Evolutionary conservation across 148 eudicot genomes (phyloP), one percentile per base, ranked within the genome.

Genomic region (Persicaria tinctoria): DNA sequence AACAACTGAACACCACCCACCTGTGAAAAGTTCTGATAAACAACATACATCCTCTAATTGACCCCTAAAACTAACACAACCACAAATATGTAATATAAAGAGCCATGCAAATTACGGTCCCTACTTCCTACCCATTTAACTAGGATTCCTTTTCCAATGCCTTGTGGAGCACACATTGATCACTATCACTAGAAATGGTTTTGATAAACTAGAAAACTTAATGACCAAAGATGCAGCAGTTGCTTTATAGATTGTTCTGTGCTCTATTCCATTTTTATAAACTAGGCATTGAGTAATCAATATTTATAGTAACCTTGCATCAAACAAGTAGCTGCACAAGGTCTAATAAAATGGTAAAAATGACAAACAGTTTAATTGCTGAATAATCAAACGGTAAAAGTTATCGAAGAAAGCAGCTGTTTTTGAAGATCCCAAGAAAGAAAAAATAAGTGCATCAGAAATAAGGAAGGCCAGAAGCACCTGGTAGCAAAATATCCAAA

Each of bases 401-500:
- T 41, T 66, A 66, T 44, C 70, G 38, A 66, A 41, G 48, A 13
- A 66, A 13, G 41, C 41, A 32, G 13, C 4, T 66, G 48, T 13
- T 66, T 66, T 41, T 13, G 18, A 66, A 66, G 70, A 66, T 14
- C 48, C 47, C 46, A 66, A 1, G 18, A 14, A 41, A 38, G 70
- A 41, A 11, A 9, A 66, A 71, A 6, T 18, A n/a, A 48, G 70
- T 23, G 55, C 54, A 46, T 50, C 74, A 71, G 55, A 71, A 71
- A 47, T 17, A 53, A 71, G 3, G 54, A 71, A 71, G 53, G 17
- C 38, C 5, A n/a, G n/a, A 14, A 7, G 17, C 8, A 74, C 4
- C 71, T 77, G 50, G 76, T 71, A 76, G 80, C 55, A 85, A 83
- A 85, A 78, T 74, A 76, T 74, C 79, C 73, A 78, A 70, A 78